phyloP scores from a whole-genome alignment of 805 yeast genomes.

The Nakazawaea wickerhamii region DNA sequence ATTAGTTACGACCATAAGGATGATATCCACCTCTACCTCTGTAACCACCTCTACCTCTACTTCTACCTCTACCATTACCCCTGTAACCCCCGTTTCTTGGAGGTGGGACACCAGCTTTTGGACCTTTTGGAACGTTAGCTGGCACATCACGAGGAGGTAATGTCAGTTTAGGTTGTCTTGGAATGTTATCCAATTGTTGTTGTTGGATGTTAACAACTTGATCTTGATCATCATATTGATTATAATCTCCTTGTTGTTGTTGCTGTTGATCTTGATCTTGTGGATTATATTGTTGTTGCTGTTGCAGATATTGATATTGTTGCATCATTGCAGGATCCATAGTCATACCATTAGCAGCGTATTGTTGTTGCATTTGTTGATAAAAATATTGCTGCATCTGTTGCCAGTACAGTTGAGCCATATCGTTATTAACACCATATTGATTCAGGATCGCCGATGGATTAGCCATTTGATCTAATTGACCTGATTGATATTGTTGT shows the following conservation, averaged over 20 bases:
- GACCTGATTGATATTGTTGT: constrained; percentile 26
- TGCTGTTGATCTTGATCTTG: constrained; percentile 24
- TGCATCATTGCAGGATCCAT: constrained; percentile 18
- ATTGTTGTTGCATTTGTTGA: constrained; percentile 41
- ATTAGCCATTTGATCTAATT: constrained; percentile 23
- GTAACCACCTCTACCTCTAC: constrained; percentile 12
- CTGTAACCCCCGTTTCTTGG: constrained; percentile 6
- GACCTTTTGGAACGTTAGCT: constrained; percentile 46
- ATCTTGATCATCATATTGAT: constrained; percentile 18
- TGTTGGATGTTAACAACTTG: constrained; percentile 16
- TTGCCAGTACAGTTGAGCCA: constrained; percentile 60
- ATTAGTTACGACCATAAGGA: constrained; percentile 9
- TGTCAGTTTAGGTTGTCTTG: constrained; percentile 16
- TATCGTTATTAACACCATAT: constrained; percentile 41
- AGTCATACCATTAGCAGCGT: constrained; percentile 21
- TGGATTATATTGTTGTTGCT: constrained; percentile 25
- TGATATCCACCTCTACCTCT: constrained; percentile 13
- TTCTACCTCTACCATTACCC: constrained; percentile 9
- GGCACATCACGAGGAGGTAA: constrained; percentile 16
- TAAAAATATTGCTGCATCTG: constrained; percentile 55
- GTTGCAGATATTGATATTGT: constrained; percentile 23
- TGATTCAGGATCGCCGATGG: constrained; percentile 25
- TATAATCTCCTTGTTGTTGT: constrained; percentile 26
- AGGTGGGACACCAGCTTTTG: constrained; percentile 22
- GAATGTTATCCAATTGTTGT: constrained; percentile 23